Percentiles rank a stretch among this genome's conserved stretches.
phyloP scores from a whole-genome alignment of 805 yeast species.

The Wickerhamomyces tratensis region DNA sequence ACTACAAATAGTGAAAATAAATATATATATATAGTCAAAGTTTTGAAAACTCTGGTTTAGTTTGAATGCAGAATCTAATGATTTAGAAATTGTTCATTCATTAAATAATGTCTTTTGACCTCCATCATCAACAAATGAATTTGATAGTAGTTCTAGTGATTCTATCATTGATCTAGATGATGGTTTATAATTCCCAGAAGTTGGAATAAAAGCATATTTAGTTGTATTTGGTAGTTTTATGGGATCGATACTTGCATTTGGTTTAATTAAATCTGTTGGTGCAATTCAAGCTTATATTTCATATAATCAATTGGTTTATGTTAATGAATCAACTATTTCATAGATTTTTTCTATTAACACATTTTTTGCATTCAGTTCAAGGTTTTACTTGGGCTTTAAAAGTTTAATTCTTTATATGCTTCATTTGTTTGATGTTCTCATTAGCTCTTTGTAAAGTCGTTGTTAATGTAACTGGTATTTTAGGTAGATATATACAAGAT shows the following conservation, averaged over 20 bases:
- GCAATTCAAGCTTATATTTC: slow-evolving; percentile 51
- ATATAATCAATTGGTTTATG: slow-evolving; percentile 36
- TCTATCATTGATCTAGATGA: too few relatives aligned
- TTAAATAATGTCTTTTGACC: too few relatives aligned
- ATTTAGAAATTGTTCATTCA: too few relatives aligned
- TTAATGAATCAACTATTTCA: slow-evolving; percentile 37
- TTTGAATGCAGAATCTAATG: too few relatives aligned
- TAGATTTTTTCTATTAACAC: slow-evolving; percentile 57
- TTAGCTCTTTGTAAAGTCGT: slow-evolving; percentile 30
- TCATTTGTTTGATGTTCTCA: slow-evolving; percentile 21
- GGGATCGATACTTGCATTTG: slow-evolving; percentile 45
- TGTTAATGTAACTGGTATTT: too few relatives aligned
- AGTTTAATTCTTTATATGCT: slow-evolving; percentile 34
- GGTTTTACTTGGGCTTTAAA: slow-evolving; percentile 52
- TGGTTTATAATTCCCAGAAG: slow-evolving; percentile 29
- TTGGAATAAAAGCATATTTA: slow-evolving; percentile 43
- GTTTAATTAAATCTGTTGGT: slow-evolving; percentile 49
- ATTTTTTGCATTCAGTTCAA: slow-evolving; percentile 35
- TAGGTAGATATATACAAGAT: too few relatives aligned
- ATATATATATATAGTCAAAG: too few relatives aligned
- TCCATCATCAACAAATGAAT: too few relatives aligned
- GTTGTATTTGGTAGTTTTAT: slow-evolving; percentile 49
- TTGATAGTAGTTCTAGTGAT: too few relatives aligned
- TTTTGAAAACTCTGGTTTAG: too few relatives aligned
- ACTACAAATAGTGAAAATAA: too few relatives aligned